These are phyloP conservation scores for Bipolaris gigantea DNA, from an alignment of 2,329 filamentous ascomycete genomes.

Conservation along the genomic window DNA sequence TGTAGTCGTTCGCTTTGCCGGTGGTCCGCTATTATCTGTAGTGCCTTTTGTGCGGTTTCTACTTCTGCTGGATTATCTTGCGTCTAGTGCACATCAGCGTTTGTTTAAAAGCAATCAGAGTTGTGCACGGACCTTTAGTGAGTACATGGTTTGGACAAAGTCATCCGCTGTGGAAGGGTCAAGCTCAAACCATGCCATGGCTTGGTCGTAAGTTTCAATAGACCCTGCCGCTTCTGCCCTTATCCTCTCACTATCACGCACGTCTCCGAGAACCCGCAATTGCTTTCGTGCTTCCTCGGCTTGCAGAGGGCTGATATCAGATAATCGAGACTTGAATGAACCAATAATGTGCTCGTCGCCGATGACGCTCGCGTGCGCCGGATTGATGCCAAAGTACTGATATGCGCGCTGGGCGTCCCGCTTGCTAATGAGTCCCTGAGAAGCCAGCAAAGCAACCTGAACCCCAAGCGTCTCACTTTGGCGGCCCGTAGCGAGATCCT, in stretches of 20 bases:
- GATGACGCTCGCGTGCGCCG: constrained; percentile 43
- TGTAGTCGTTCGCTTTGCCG: constrained; percentile 59
- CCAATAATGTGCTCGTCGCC: constrained; percentile 65
- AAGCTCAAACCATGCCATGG: constrained; percentile 63
- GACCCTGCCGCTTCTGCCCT: constrained; percentile 60
- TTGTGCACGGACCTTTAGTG: constrained; percentile 52
- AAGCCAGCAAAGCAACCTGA: constrained; percentile 61
- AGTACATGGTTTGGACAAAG: constrained; percentile 60
- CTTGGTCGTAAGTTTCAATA: constrained; percentile 65
- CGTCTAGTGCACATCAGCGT: constrained; percentile 42
- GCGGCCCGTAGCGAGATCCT: constrained; percentile 59
- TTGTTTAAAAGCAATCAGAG: not conserved
- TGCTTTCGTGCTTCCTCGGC: constrained; percentile 60
- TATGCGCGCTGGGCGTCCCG: constrained; percentile 63
- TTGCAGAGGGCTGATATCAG: constrained; percentile 56
- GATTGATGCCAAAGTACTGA: constrained; percentile 59
- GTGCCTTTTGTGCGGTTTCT: constrained; percentile 57
- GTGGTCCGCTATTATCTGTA: constrained; percentile 61
- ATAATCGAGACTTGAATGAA: constrained; percentile 61
- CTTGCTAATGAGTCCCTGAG: constrained; percentile 60
- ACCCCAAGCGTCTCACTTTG: constrained; percentile 60
- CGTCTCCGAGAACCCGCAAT: constrained; percentile 62
- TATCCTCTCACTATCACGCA: constrained; percentile 61
- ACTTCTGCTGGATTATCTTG: constrained; percentile 55
- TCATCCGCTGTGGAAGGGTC: constrained; percentile 55